Evolutionary conservation across 1,139 yeast species (phyloP).

Genomic region (Debaryomyces singareniensis): DNA sequence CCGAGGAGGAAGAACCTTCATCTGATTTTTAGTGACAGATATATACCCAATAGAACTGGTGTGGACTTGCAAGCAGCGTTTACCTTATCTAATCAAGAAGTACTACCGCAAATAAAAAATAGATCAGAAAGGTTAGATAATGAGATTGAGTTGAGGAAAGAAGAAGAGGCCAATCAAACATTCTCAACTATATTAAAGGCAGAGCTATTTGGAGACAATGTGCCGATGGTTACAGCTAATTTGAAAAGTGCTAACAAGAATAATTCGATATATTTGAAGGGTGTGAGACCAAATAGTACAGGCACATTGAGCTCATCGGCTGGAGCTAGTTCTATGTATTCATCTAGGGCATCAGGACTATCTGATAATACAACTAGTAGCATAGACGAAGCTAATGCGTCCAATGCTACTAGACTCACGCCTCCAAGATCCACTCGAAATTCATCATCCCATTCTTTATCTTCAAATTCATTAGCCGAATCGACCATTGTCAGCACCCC

Average conservation of each 20-base stretch:
- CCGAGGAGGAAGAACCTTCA: slow-evolving; percentile 37
- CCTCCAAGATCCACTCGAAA: slow-evolving; percentile 15
- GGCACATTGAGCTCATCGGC: slow-evolving; percentile 11
- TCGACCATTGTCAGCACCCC: slow-evolving; percentile 40
- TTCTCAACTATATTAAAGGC: slow-evolving; percentile 82
- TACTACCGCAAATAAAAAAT: slow-evolving; percentile 30
- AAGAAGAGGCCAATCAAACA: slow-evolving; percentile 80
- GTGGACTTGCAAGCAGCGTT: slow-evolving; percentile 86
- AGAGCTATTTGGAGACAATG: slow-evolving; percentile 85
- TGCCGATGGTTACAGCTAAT: slow-evolving; percentile 49
- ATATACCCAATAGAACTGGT: slow-evolving; percentile 81
- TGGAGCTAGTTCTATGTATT: slow-evolving; percentile 6
- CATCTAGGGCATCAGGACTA: slow-evolving; percentile 5
- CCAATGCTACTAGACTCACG: slow-evolving; percentile 10
- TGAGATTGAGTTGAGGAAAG: slow-evolving; percentile 62
- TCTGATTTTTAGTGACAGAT: slow-evolving; percentile 67
- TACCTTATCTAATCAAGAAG: slow-evolving; percentile 49
- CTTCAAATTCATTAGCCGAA: slow-evolving; percentile 3
- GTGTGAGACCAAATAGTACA: slow-evolving; percentile 17
- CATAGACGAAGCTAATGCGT: slow-evolving; percentile 1
- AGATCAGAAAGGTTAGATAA: slow-evolving; percentile 30
- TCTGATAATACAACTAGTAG: slow-evolving; percentile 3
- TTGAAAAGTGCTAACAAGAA: slow-evolving; percentile 10
- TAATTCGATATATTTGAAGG: slow-evolving; percentile 3
- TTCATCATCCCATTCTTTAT: slow-evolving; percentile 3